Base-by-base conservation (phyloP, 2,329 filamentous ascomycete species). In the Exophiala sp. region DNA sequence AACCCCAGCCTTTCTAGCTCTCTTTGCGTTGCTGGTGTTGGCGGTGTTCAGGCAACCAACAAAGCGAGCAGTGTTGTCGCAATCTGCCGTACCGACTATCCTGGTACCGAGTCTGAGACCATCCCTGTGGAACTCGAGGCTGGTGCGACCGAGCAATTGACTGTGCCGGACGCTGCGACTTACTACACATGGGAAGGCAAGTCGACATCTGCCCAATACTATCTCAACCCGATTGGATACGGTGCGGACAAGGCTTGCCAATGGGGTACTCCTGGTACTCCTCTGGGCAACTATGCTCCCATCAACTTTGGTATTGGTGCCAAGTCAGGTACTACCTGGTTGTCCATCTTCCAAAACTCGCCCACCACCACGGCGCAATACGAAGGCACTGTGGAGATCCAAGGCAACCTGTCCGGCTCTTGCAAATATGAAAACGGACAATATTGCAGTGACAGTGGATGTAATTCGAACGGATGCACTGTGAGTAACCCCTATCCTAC, bases 31-130 rank as follows among this genome's bases (percentile, higher is more conserved):
- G 60, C 71, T 24, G 89, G 90, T 55, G 77, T 79, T 43, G 81
- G 82, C 34, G 80, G 83, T 58, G 79, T 96, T 59, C 74, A 75
- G 52, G 79, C 95, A 53, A 65, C 83, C 68, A 98, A 95, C 77
- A 81, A 83, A 48, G 76, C 96, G 27, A 64, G 69, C 43, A 65
- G 79, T 30, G 71, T 78, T 37, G 84, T 87, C 22, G 78, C 85
- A 38, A 79, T 95, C 60, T 98, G 93, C 81, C 88, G 88, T 68
- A 97, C 93, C 58, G 89, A 96, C 68, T 98, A 98, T 72, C 93
- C 93, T 55, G 76, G 77, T 65, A 89, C 82, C 52, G 93, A 98
- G 74, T 77, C 77, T 62, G 91, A 95, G 82, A 87, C 86, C 47
- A 78, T 97, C 52, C 87, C 91, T 39, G 72, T 90, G 40, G 70